A percentile compares a stretch with the other conserved stretches of the same genome.
Evolutionary conservation across 805 yeast species (phyloP).

Genomic region (Kurtzmaniella cleridarum): DNA sequence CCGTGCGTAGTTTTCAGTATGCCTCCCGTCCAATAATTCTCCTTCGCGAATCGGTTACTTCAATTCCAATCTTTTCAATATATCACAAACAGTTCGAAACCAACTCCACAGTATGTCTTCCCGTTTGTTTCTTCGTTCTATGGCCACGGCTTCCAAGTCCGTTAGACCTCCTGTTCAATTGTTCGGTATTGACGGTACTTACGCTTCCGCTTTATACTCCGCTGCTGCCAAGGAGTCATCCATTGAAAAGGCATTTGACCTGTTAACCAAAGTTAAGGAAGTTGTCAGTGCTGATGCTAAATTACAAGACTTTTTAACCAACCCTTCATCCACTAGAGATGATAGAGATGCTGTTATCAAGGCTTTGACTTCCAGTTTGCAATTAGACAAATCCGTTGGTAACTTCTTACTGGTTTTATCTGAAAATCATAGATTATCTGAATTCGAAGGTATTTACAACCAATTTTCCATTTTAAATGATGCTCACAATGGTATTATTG

Average conservation of each 20-base stretch:
- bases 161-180: conserved; percentile 88
- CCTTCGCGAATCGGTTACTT: too few relatives aligned
- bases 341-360: conserved; percentile 72
- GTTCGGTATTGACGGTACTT: conserved; percentile 94
- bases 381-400: conserved; percentile 62
- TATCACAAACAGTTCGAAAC: too few relatives aligned
- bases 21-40: too few relatives aligned
- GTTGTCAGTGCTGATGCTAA: conserved; percentile 59
- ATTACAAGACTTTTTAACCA: conserved; percentile 55
- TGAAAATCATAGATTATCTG: conserved; percentile 86
- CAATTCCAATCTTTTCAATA: too few relatives aligned
- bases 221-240: conserved; percentile 83
- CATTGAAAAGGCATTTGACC: conserved; percentile 61
- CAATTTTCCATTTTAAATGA: conserved; percentile 76
- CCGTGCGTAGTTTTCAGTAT: too few relatives aligned
- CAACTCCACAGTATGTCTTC: conserved; percentile 42
- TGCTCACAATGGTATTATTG: conserved; percentile 87
- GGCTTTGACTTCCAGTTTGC: conserved; percentile 43
- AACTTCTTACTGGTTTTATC: conserved; percentile 84
- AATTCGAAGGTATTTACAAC: conserved; percentile 58
- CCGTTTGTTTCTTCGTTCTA: conserved; percentile 61
- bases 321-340: conserved; percentile 76
- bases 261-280: conserved; percentile 54
- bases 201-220: conserved; percentile 89
- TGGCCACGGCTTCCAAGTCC: conserved; percentile 65